These are phyloP conservation scores for Penicillium paneum DNA, from an alignment of 2,329 filamentous ascomycete species.

Conservation along the genomic window DNA sequence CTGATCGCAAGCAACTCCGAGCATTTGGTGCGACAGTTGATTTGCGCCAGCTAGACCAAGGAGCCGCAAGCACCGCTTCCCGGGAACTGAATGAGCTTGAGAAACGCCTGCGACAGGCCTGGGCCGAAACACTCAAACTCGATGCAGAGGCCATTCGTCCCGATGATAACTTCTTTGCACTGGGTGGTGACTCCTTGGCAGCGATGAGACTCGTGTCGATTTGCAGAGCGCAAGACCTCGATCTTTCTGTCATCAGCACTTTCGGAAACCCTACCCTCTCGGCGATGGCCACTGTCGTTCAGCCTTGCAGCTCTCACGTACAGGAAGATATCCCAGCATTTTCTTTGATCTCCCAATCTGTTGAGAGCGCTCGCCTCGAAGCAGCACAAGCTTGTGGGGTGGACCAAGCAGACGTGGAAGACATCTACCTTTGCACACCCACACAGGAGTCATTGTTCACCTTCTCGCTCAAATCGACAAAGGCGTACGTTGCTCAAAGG, in stretches of 20 bases:
- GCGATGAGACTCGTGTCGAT: constrained; percentile 37
- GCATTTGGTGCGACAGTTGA: constrained; percentile 35
- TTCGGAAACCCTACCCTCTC: constrained; percentile 35
- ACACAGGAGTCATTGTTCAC: constrained; percentile 46
- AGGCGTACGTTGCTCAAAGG: constrained; percentile 47
- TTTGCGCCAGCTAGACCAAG: constrained; percentile 31
- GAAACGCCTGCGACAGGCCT: constrained; percentile 31
- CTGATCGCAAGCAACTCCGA: constrained; percentile 39
- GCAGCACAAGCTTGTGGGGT: constrained; percentile 37
- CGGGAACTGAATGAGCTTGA: constrained; percentile 35
- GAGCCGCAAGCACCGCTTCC: constrained; percentile 7
- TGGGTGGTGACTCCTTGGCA: constrained; percentile 36
- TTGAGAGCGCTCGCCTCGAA: constrained; percentile 36
- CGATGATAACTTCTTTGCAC: constrained; percentile 38
- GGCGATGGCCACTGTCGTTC: constrained; percentile 44
- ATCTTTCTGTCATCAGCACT: constrained; percentile 36
- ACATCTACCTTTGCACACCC: constrained; percentile 44
- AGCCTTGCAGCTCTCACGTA: constrained; percentile 26
- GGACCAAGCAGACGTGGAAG: constrained; percentile 30
- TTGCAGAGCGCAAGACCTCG: constrained; percentile 29
- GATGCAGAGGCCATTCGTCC: constrained; percentile 34
- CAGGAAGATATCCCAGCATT: constrained; percentile 28
- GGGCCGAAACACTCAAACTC: constrained; percentile 33
- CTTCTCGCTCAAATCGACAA: constrained; percentile 43
- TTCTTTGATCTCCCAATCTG: constrained; percentile 33